phyloP scores from a whole-genome alignment of 129 eudicot genomes.

The Oenanthe sinensis region DNA sequence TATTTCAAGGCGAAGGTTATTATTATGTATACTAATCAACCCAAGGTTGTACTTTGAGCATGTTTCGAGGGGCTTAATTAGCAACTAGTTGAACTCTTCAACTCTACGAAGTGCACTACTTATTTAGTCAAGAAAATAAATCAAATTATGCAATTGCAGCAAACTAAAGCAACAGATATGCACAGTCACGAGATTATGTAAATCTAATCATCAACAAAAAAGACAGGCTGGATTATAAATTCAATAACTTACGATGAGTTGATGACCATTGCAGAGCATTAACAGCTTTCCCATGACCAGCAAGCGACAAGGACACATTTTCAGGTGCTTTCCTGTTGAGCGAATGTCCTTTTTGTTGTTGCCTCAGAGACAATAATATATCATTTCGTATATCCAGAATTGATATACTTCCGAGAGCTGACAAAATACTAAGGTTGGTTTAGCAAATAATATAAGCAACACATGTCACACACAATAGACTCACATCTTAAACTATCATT shows the following conservation, averaged over 20 bases:
- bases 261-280: slow-evolving; percentile 73
- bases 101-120: neutral
- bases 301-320: slow-evolving; percentile 37
- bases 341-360: slow-evolving; percentile 20
- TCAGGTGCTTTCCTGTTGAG: slow-evolving; percentile 24
- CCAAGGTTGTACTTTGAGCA: too few species aligned
- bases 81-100: neutral
- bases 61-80: neutral
- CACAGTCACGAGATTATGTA: neutral
- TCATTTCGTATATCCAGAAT: slow-evolving; percentile 41
- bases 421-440: slow-evolving; percentile 6
- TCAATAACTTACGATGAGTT: slow-evolving; percentile 54
- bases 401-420: slow-evolving; percentile 67
- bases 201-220: neutral
- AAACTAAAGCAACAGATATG: neutral
- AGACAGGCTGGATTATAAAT: neutral
- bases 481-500: neutral
- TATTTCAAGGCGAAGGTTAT: too few species aligned
- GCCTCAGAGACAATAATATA: slow-evolving; percentile 44
- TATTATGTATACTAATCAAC: too few species aligned
- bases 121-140: neutral
- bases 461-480: neutral
- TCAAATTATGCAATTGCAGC: neutral
- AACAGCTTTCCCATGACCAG: slow-evolving; percentile 63
- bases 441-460: neutral